Percentiles rank a stretch among this genome's conserved stretches.
Evolutionary conservation across 257 asterid species (phyloP).

Genomic region (Lantana camara): DNA sequence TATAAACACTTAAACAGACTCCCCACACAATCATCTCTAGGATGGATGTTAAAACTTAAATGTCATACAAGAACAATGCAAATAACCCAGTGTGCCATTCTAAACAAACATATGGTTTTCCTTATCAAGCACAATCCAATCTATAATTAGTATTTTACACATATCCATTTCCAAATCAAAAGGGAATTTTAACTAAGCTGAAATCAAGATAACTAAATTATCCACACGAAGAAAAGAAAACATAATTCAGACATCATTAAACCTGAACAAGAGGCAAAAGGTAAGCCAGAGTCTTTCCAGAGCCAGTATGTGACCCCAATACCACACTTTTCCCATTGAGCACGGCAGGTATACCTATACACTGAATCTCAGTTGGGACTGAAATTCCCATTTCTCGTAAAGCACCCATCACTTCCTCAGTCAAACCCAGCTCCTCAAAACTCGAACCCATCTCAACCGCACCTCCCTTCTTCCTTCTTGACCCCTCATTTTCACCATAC

Average conservation of each 20-base stretch:
- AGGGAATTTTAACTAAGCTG: not conserved
- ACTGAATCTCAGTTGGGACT: slow-evolving; percentile 89
- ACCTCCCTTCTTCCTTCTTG: slow-evolving; percentile 45
- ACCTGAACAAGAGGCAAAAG: slow-evolving; percentile 97
- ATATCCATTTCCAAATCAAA: not conserved
- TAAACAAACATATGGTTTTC: slow-evolving; percentile 5
- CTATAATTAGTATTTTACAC: not conserved
- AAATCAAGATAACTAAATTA: not conserved
- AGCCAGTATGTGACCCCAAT: slow-evolving; percentile 96
- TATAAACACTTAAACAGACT: slow-evolving; percentile 4
- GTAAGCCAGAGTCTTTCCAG: slow-evolving; percentile 97
- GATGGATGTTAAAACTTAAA: slow-evolving; percentile 2
- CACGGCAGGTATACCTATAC: slow-evolving; percentile 86
- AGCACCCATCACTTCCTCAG: slow-evolving; percentile 73
- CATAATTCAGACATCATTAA: not conserved
- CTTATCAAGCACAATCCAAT: slow-evolving; percentile 3
- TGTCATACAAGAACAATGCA: slow-evolving; percentile 14
- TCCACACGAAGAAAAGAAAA: not conserved
- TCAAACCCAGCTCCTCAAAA: slow-evolving; percentile 87
- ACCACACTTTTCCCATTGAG: slow-evolving; percentile 76
- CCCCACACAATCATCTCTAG: not conserved
- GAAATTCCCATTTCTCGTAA: slow-evolving; percentile 84
- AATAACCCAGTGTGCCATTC: not conserved
- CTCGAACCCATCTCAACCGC: slow-evolving; percentile 53
- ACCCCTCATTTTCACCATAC: slow-evolving; percentile 41